Conservation (phyloP, 2,329 filamentous ascomycete species). For the Ascochyta pisi region DNA sequence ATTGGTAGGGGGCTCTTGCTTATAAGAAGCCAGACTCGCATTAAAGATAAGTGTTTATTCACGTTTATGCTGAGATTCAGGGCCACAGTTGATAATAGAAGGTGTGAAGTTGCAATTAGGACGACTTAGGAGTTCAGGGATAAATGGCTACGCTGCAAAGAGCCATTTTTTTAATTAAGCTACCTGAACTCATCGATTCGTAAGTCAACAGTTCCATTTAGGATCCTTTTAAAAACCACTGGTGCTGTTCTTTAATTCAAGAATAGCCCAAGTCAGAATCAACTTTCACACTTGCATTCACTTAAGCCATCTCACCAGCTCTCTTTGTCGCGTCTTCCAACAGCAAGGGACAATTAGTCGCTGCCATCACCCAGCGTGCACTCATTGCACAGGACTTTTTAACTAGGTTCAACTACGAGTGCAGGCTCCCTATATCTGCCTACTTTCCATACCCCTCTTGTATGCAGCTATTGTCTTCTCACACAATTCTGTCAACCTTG, state of each 20-base stretch:
- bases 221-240: neutral
- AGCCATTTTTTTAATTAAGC: no score
- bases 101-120: no score
- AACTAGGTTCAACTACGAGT: constrained; percentile 51
- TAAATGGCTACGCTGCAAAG: no score
- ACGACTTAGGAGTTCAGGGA: no score
- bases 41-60: no score
- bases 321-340: constrained; percentile 48
- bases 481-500: constrained; percentile 26
- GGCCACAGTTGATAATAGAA: no score
- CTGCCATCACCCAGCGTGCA: constrained; percentile 50
- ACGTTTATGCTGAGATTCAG: no score
- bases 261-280: neutral
- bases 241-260: neutral
- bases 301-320: constrained; percentile 30
- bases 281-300: constrained; percentile 16
- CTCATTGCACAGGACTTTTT: constrained; percentile 51
- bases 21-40: no score
- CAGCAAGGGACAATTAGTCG: constrained; percentile 46
- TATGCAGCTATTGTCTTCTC: constrained; percentile 49
- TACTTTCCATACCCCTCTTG: constrained; percentile 48
- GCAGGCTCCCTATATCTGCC: constrained; percentile 53
- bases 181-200: no score
- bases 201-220: no score
- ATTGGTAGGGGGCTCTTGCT: no score